These are phyloP conservation scores for Yarrowia yakushimensis DNA, from an alignment of 805 yeast species.

Conservation along the genomic window DNA sequence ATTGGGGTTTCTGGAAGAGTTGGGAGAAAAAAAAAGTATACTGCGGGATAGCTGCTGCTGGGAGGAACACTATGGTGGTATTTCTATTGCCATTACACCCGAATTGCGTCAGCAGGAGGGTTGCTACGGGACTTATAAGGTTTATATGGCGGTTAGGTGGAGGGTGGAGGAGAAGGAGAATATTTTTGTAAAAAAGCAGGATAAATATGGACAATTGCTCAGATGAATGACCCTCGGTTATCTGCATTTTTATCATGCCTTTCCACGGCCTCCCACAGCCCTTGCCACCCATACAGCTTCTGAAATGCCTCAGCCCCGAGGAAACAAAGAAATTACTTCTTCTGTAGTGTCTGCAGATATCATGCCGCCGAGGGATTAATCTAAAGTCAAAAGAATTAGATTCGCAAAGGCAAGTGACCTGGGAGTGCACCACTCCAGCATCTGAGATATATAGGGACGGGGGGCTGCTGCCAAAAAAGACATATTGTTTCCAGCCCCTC, in stretches of 20 bases:
- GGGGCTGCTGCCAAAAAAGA: neutral
- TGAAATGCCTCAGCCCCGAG: neutral
- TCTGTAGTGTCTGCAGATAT: neutral
- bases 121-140: neutral
- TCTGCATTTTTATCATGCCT: neutral
- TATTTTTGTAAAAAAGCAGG: neutral
- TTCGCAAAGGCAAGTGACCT: neutral
- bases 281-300: neutral
- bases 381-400: neutral
- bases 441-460: neutral
- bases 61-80: neutral
- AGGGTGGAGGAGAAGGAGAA: neutral
- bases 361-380: slow-evolving; percentile 6
- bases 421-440: neutral
- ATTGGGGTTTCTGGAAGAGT: neutral
- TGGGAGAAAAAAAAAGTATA: neutral
- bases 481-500: neutral
- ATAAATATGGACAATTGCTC: too few relatives aligned
- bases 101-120: neutral
- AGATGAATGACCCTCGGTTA: too few relatives aligned
- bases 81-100: neutral
- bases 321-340: neutral
- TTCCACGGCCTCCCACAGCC: neutral
- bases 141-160: neutral
- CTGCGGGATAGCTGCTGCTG: too few relatives aligned